These are phyloP conservation scores for Kodamaea hsintzibuensis DNA, from an alignment of 805 yeast species.

Conservation along the genomic window DNA sequence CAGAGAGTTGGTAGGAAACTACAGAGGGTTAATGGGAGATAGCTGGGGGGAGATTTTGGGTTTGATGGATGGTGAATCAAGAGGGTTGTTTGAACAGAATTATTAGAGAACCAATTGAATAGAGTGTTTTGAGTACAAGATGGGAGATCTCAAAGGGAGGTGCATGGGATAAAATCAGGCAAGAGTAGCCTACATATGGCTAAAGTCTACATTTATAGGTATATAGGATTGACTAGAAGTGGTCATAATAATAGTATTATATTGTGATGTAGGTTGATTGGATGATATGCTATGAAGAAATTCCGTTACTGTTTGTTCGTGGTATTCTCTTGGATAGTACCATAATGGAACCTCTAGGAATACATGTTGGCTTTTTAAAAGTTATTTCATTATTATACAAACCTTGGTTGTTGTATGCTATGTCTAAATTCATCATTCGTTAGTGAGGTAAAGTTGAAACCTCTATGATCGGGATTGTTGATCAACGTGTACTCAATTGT, in stretches of 20 bases:
- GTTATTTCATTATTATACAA: too few relatives aligned
- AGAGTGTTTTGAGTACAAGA: neutral
- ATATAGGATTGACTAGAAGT: neutral
- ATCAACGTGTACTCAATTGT: too few relatives aligned
- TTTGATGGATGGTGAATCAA: constrained; percentile 32
- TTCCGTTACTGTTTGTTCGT: too few relatives aligned
- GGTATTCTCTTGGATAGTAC: too few relatives aligned
- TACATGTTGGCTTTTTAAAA: too few relatives aligned
- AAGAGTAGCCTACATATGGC: neutral
- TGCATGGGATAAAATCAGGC: neutral
- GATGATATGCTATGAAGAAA: neutral
- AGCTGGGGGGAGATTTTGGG: constrained; percentile 37
- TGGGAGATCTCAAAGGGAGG: neutral
- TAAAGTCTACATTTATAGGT: neutral
- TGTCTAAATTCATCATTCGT: too few relatives aligned
- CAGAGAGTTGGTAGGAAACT: constrained; percentile 45
- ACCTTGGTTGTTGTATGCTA: too few relatives aligned
- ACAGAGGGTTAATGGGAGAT: constrained; percentile 48
- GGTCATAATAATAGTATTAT: neutral
- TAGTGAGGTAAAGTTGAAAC: too few relatives aligned
- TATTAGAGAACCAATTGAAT: constrained; percentile 15
- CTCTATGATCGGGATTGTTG: too few relatives aligned
- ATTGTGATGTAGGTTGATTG: neutral
- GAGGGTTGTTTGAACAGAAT: constrained; percentile 18
- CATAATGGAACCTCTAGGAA: too few relatives aligned